Evolutionary conservation across 2,329 filamentous ascomycete species (phyloP).

Genomic region (Trichothecium roseum): DNA sequence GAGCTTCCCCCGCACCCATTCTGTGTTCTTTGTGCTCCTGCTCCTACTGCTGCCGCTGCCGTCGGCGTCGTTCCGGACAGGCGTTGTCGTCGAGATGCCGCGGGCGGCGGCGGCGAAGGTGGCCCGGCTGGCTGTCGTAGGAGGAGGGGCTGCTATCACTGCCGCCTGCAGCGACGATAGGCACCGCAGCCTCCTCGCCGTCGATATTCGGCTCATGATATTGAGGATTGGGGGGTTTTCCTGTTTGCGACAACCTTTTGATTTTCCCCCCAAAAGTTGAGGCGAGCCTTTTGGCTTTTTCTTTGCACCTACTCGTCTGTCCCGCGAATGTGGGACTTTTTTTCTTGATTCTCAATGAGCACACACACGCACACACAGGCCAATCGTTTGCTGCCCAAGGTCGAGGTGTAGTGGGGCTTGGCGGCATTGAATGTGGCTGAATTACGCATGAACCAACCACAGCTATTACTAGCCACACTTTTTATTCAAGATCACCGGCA

Average conservation of each 20-base stretch:
- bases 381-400: too few species aligned
- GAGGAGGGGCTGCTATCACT: constrained; percentile 11
- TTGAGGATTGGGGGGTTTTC: too few species aligned
- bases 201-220: constrained; percentile 35
- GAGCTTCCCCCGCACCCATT: constrained; percentile 27
- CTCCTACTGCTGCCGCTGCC: not conserved
- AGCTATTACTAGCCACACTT: too few species aligned
- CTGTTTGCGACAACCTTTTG: not conserved
- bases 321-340: too few species aligned
- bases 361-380: too few species aligned
- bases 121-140: constrained; percentile 13
- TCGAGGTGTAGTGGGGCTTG: too few species aligned
- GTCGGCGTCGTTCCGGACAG: constrained; percentile 9
- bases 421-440: too few species aligned
- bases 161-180: constrained; percentile 17
- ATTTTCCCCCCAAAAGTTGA: constrained; percentile 1
- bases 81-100: constrained; percentile 23
- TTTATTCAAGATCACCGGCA: too few species aligned
- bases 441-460: too few species aligned
- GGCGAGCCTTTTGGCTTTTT: not conserved
- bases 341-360: too few species aligned
- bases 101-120: constrained; percentile 15
- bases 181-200: constrained; percentile 21
- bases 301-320: too few species aligned
- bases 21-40: constrained; percentile 17